Base-by-base conservation (phyloP, 2,329 filamentous ascomycete species). In the Sphaerulina populicola region DNA sequence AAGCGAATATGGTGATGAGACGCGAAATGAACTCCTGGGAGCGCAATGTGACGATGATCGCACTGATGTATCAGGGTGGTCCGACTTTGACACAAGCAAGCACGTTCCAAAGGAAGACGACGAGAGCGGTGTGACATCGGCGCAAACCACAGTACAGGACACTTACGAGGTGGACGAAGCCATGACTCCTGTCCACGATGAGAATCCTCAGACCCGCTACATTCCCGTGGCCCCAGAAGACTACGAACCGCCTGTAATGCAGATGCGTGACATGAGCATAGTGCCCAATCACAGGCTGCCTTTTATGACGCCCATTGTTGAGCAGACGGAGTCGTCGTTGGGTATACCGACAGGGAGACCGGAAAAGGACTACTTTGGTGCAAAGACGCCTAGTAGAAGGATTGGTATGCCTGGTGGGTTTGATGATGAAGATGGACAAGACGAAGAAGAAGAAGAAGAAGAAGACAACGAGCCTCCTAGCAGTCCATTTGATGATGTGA, bases 291-390 rank as follows among this genome's bases (percentile, higher is more conserved):
- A 90, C 69, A 84, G 90, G 49, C 75, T 97, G 8, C 93, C 91
- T 2, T 98, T 97, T 68, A 97, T 98, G 93, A 98, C 93, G 0
- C 93, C 93, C 1, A 98, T 98, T 59, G 91, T 93, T 1, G 93
- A 98, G 69, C 83, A 88, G 62, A 98, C 93, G 0, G 93, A 98
- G 69, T 86, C 83, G 9, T 96, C 90, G 0, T 72, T 97, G 4
- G 84, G 84, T 33, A 71, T 84, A 38, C 78, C 79, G 4, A 81
- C 79, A 27, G 76, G 80, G 47, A 70, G 75, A 57, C 65, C 74
- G 49, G 74, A 61, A 35, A 78, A 79, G 67, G 77, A 77, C 58
- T 78, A 78, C 67, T 73, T 81, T 62, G 77, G 49, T 6, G 77
- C 81, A 44, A 94, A 93, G 70, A 94, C 88, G 4, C 89, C 89